phyloP scores from a whole-genome alignment of 805 yeast genomes.

The Clavispora santaluciae region DNA sequence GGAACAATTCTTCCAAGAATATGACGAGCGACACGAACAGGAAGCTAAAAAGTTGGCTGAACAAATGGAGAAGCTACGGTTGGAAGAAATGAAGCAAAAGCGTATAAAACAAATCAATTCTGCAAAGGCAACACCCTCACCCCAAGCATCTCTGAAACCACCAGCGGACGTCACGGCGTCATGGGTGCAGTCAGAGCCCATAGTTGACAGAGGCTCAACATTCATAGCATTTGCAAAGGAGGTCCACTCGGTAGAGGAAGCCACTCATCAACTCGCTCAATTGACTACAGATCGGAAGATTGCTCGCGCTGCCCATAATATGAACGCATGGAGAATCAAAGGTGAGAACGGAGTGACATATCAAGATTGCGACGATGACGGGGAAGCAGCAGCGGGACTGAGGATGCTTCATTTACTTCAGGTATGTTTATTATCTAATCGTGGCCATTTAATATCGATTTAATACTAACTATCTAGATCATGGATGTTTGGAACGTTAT shows the following conservation, averaged over 20 bases:
- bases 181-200: constrained; percentile 76
- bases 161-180: constrained; percentile 50
- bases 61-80: neutral
- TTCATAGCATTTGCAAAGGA: constrained; percentile 71
- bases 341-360: constrained; percentile 49
- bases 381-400: constrained; percentile 95
- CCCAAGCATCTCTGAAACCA: neutral
- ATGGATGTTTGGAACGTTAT: constrained; percentile 82
- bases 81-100: neutral
- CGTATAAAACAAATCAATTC: neutral
- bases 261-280: constrained; percentile 43
- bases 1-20: constrained; percentile 41
- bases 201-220: constrained; percentile 78
- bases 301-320: constrained; percentile 67
- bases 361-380: constrained; percentile 95
- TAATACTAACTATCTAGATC: constrained; percentile 33
- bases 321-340: constrained; percentile 81
- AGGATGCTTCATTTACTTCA: constrained; percentile 74
- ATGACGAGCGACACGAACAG: constrained; percentile 17
- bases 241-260: constrained; percentile 66
- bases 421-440: constrained; percentile 26
- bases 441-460: neutral
- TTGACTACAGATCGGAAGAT: constrained; percentile 65
- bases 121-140: neutral
- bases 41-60: neutral